phyloP scores from a whole-genome alignment of 1,284 basidiomycete genomes.

The Ceratobasidium sp. region DNA sequence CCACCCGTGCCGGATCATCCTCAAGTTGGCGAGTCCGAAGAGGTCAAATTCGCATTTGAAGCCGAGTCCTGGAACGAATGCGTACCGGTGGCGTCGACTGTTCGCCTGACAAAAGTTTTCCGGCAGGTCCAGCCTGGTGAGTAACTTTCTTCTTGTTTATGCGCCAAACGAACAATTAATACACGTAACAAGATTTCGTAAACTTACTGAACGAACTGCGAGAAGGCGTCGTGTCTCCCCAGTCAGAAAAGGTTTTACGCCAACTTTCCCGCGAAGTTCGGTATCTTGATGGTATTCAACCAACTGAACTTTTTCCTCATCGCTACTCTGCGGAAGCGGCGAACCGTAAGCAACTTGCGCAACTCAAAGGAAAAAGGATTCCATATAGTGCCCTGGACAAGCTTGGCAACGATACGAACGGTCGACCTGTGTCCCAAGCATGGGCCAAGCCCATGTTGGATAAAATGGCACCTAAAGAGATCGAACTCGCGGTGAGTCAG shows the following conservation, averaged over 20 bases:
- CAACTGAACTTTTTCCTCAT: slow-evolving; percentile 46
- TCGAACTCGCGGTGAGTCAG: slow-evolving; percentile 12
- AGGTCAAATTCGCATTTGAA: slow-evolving; percentile 82
- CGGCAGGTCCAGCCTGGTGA: slow-evolving; percentile 60
- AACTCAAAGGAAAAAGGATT: not conserved
- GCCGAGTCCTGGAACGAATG: slow-evolving; percentile 77
- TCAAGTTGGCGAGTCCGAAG: slow-evolving; percentile 53
- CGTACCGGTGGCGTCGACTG: slow-evolving; percentile 68
- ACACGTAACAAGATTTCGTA: slow-evolving; percentile 69
- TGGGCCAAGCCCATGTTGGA: slow-evolving; percentile 53
- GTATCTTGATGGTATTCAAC: slow-evolving; percentile 45
- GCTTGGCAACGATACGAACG: slow-evolving; percentile 54
- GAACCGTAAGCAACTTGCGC: slow-evolving; percentile 38
- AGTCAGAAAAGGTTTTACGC: slow-evolving; percentile 36
- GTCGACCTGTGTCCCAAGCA: not conserved
- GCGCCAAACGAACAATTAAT: too few species aligned
- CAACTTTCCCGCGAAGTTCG: slow-evolving; percentile 35
- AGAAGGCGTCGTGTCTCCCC: slow-evolving; percentile 34
- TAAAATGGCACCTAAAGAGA: slow-evolving; percentile 50
- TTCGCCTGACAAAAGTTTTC: slow-evolving; percentile 76
- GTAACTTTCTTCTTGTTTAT: too few species aligned
- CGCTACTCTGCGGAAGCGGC: slow-evolving; percentile 40
- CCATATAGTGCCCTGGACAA: slow-evolving; percentile 36
- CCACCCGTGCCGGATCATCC: slow-evolving; percentile 90
- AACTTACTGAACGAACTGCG: slow-evolving; percentile 48